Base-by-base conservation (phyloP, 805 yeast species). In the Lipomyces orientalis region DNA sequence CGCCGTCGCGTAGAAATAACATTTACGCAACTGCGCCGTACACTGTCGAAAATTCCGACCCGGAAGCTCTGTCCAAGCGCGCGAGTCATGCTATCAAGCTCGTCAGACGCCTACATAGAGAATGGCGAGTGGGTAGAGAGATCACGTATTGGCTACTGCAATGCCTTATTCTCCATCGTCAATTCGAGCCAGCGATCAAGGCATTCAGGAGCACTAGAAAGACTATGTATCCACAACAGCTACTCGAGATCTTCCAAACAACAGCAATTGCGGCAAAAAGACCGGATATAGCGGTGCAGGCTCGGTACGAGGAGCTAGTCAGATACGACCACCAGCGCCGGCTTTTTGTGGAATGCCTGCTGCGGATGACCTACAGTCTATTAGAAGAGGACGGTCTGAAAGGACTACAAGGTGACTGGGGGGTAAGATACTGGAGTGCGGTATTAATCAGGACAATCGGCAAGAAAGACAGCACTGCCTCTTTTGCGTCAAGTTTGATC, bases 71-170 rank as follows among this genome's bases (percentile, higher is more conserved):
- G 12, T 9, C 16, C 19, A 33, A 43, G 5, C 60, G 61, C 7
- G 61, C 58, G 4, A 9, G 14, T 14, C 5, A 35, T 16, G 51
- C 52, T 7, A 54, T 60, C 10, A n/a, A n/a, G 5, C 49, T 60
- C 22, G 61, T 64, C n/a, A 6, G 51, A 6, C 25, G 34, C 12
- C n/a, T 64, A 12, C 33, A 52, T 31, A n/a, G 25, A 6, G 35
- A 43, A 19, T 56, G 58, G 51, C 12, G 35, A 4, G 35, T 64
- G 29, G 43, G 64, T 10, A 37, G 49, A 16, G n/a, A 51, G 8
- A 57, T 65, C 33, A 58, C 54, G 34, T 31, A 34, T 14, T 65
- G 68, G 68, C 62, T 61, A 22, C 9, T 65, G 5, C 54, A 60
- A 14, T 34, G 59, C 57, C 33, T 59, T 31, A 49, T 61, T 25